Percentiles rank a stretch among this genome's conserved stretches.
phyloP scores from a whole-genome alignment of 2,329 filamentous ascomycete genomes.

The Apiospora aurea region DNA sequence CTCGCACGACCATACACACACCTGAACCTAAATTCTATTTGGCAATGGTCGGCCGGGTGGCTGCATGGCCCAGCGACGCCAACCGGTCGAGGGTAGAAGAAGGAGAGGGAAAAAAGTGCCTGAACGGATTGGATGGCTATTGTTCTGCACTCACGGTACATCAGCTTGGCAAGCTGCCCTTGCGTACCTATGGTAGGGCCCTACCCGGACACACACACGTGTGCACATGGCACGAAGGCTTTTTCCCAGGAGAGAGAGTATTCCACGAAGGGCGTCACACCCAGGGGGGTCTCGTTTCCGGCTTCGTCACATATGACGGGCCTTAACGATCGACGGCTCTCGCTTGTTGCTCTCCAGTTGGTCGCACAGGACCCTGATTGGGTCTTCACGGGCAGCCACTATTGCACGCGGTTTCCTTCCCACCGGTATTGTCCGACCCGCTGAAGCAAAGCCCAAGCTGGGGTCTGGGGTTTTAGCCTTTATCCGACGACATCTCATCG shows the following conservation, averaged over 20 bases:
- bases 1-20: not conserved
- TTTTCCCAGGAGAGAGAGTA: not conserved
- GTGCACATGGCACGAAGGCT: not conserved
- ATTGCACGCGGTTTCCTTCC: constrained; percentile 11
- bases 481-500: constrained; percentile 21
- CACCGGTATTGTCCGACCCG: constrained; percentile 3
- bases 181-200: not conserved
- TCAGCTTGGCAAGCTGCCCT: not conserved
- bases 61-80: not conserved
- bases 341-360: not conserved
- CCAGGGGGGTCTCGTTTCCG: not conserved
- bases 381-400: not conserved
- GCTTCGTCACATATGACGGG: constrained; percentile 12
- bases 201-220: not conserved
- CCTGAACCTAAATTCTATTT: not conserved
- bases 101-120: too few relatives aligned
- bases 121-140: too few relatives aligned
- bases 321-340: not conserved
- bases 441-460: not conserved
- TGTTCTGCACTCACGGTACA: not conserved
- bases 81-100: not conserved
- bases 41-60: not conserved
- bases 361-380: constrained; percentile 4
- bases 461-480: not conserved
- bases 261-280: constrained; percentile 1